Conservation (phyloP, 495 filamentous ascomycete genomes). For the Penicillium alfredii region DNA sequence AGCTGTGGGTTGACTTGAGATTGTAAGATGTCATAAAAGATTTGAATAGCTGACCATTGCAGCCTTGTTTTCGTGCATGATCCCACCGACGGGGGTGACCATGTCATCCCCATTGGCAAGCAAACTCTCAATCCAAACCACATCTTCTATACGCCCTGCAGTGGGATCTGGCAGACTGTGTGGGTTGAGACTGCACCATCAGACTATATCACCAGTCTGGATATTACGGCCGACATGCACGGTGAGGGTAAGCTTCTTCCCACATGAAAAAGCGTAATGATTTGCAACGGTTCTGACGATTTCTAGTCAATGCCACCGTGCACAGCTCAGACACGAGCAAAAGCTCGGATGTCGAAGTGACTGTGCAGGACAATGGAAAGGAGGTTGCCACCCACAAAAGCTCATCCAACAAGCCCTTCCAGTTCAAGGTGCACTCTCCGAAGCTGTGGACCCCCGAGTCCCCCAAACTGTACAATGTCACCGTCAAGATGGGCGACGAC, state of each 20-base stretch:
- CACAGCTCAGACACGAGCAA: constrained; percentile 26
- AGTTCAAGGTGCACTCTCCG: constrained; percentile 45
- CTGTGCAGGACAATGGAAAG: constrained; percentile 35
- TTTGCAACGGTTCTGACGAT: constrained; percentile 13
- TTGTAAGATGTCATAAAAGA: background rate
- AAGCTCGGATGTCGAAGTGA: constrained; percentile 36
- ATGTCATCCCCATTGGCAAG: constrained; percentile 60
- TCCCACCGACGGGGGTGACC: constrained; percentile 50
- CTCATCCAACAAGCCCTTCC: constrained; percentile 41
- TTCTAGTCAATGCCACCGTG: constrained; percentile 47
- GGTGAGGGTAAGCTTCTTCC: constrained; percentile 44
- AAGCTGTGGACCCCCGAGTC: constrained; percentile 56
- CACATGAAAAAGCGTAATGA: background rate
- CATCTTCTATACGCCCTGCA: constrained; percentile 66
- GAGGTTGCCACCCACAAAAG: constrained; percentile 35
- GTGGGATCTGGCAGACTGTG: constrained; percentile 65
- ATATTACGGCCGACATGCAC: constrained; percentile 52
- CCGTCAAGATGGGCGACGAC: constrained; percentile 50
- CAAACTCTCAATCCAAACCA: constrained; percentile 53
- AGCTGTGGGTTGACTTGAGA: constrained; percentile 38
- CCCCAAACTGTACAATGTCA: constrained; percentile 58
- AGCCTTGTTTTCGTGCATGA: constrained; percentile 60
- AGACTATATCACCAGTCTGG: constrained; percentile 49
- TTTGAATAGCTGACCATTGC: constrained; percentile 6
- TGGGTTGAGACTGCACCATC: constrained; percentile 58